These are phyloP conservation scores for Eragrostis curvula DNA, from an alignment of 176 grass and related monocot genomes.

Conservation along the genomic window DNA sequence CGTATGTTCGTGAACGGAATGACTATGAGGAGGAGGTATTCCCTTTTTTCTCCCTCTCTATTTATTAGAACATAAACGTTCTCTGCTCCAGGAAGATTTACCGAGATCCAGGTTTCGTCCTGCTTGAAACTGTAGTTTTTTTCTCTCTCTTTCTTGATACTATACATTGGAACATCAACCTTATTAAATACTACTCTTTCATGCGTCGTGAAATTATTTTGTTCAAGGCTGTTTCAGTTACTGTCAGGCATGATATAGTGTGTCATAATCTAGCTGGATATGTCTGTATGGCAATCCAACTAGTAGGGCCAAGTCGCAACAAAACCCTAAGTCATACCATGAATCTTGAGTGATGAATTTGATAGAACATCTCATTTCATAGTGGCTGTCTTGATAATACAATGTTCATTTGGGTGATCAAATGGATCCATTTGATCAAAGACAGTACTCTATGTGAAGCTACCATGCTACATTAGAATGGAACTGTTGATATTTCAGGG, in stretches of 20 bases:
- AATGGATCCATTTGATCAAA: constrained; percentile 31
- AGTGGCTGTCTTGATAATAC: constrained; percentile 15
- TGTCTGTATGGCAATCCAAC: not conserved
- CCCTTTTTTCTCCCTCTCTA: not conserved
- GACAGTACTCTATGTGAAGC: not conserved
- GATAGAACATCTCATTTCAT: not conserved
- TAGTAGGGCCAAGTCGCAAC: not conserved
- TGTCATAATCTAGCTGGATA: constrained; percentile 14
- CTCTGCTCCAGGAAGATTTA: constrained; percentile 29
- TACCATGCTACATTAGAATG: constrained; percentile 9
- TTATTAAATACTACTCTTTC: constrained; percentile 24
- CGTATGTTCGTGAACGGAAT: constrained; percentile 94
- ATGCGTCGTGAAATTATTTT: constrained; percentile 9
- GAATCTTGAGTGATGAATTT: constrained; percentile 15
- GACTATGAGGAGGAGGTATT: constrained; percentile 96
- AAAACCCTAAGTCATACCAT: constrained; percentile 24
- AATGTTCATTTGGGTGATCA: not conserved
- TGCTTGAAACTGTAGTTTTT: constrained; percentile 12
- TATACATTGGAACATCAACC: constrained; percentile 29
- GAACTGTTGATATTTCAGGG: constrained; percentile 19
- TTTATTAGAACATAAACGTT: constrained; percentile 16
- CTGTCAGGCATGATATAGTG: not conserved
- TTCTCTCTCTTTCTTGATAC: not conserved
- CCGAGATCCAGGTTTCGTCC: constrained; percentile 12
- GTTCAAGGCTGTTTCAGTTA: not conserved